Percentiles rank a stretch among this genome's conserved stretches.
phyloP scores from a whole-genome alignment of 2,329 filamentous ascomycete genomes.

The Monilinia laxa region DNA sequence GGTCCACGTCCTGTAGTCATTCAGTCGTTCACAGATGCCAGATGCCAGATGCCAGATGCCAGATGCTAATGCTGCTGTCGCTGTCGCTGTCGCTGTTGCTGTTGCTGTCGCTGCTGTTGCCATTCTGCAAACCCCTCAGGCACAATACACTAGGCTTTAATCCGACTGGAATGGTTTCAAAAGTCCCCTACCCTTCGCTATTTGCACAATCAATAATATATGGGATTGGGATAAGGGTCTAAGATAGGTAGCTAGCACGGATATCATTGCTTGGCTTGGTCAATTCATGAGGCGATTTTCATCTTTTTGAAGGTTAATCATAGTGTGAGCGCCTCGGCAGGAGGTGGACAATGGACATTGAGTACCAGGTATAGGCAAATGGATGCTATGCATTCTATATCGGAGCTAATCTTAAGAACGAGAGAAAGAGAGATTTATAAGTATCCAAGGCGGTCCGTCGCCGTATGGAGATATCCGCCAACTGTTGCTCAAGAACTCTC shows the following conservation, averaged over 20 bases:
- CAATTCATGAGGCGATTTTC: not conserved
- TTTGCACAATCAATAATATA: not conserved
- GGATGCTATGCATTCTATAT: too few species aligned
- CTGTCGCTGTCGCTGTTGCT: not conserved
- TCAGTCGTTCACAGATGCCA: too few species aligned
- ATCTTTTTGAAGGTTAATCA: not conserved
- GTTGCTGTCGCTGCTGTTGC: not conserved
- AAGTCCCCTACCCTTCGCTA: not conserved
- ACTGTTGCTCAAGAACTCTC: slow-evolving; percentile 8
- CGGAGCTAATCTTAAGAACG: too few species aligned
- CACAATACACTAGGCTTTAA: slow-evolving; percentile 6
- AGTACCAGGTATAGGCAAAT: too few species aligned
- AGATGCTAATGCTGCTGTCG: too few species aligned
- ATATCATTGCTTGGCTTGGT: not conserved
- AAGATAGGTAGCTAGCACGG: not conserved
- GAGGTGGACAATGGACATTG: not conserved
- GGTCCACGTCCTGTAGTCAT: too few species aligned
- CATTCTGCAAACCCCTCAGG: not conserved
- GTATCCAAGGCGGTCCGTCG: not conserved
- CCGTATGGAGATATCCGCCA: not conserved
- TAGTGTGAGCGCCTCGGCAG: too few species aligned
- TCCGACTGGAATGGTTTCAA: slow-evolving; percentile 13
- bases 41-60: too few species aligned
- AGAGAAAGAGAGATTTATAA: not conserved
- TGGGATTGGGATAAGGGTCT: not conserved